Evolutionary conservation across 495 filamentous ascomycete species (phyloP).

Genomic region (Neurospora africana): DNA sequence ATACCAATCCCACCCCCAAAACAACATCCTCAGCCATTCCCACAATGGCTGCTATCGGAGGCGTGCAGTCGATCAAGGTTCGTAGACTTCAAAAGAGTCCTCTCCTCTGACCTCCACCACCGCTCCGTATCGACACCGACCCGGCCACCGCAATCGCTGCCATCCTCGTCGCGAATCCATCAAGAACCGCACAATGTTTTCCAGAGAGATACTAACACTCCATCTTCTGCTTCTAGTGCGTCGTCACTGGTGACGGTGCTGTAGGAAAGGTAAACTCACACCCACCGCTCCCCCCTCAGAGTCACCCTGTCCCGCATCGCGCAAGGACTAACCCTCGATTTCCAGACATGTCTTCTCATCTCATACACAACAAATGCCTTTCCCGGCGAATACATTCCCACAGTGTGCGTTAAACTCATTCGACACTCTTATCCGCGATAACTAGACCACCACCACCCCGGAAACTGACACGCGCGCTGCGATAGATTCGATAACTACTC

Average conservation of each 20-base stretch:
- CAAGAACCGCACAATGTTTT: background rate
- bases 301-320: background rate
- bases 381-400: conserved; percentile 97
- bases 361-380: conserved; percentile 99
- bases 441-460: conserved; percentile 42
- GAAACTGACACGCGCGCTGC: conserved; percentile 18
- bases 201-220: conserved; percentile 13
- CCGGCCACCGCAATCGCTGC: conserved; percentile 7
- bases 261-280: conserved; percentile 75
- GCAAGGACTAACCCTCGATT: conserved; percentile 18
- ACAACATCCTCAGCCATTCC: conserved; percentile 5
- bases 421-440: conserved; percentile 28
- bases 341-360: conserved; percentile 96
- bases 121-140: background rate
- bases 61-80: conserved; percentile 49
- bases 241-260: conserved; percentile 97
- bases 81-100: conserved; percentile 4
- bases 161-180: conserved; percentile 3
- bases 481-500: conserved; percentile 98
- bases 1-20: conserved; percentile 10
- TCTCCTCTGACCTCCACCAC: background rate
- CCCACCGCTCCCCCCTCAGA: background rate
- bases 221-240: conserved; percentile 52
- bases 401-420: conserved; percentile 60
- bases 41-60: conserved; percentile 41